These are phyloP conservation scores for Colletotrichum chrysophilum DNA, from an alignment of 2,329 filamentous ascomycete species.

Conservation along the genomic window DNA sequence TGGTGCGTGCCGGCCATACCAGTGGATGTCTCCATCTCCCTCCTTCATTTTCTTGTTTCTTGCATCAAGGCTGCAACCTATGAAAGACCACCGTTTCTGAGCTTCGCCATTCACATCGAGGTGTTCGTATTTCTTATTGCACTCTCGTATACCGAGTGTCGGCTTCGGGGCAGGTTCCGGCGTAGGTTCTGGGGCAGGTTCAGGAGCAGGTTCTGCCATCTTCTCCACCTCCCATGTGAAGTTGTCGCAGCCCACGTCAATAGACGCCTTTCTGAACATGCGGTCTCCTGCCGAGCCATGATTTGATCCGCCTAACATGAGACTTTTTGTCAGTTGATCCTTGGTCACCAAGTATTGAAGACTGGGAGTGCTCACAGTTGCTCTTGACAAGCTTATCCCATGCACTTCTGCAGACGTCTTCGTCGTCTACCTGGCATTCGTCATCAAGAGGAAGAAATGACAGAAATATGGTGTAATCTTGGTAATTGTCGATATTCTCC, in stretches of 20 bases:
- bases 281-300: not conserved
- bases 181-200: not conserved
- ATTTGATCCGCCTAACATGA: not conserved
- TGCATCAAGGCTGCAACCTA: not conserved
- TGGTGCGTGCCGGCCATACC: not conserved
- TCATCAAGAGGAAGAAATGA: not conserved
- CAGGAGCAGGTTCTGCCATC: not conserved
- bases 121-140: not conserved
- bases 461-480: not conserved
- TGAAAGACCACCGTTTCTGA: not conserved
- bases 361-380: not conserved
- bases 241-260: not conserved
- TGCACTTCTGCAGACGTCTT: not conserved
- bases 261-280: not conserved
- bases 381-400: not conserved
- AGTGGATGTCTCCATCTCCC: not conserved
- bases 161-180: not conserved
- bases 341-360: not conserved
- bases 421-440: not conserved
- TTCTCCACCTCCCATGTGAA: not conserved
- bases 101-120: not conserved
- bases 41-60: not conserved
- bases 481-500: not conserved
- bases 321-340: not conserved
- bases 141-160: not conserved